These are phyloP conservation scores for Annulohypoxylon moriforme DNA, from an alignment of 495 filamentous ascomycete species.

Conservation along the genomic window DNA sequence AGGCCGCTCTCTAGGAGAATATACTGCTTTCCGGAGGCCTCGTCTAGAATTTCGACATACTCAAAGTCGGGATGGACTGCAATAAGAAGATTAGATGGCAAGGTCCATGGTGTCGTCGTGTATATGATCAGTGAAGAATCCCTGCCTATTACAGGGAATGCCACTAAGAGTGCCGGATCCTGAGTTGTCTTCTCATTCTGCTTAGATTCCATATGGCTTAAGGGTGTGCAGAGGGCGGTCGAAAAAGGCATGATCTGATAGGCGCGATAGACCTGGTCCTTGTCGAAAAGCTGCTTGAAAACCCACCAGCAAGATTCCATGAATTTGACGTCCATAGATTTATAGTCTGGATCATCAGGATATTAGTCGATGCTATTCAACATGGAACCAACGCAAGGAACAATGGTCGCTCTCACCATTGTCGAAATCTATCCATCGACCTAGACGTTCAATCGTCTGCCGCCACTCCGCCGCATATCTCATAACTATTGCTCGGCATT, in stretches of 20 bases:
- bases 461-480: constrained; percentile 91
- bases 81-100: constrained; percentile 85
- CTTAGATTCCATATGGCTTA: constrained; percentile 87
- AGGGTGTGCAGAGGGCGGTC: constrained; percentile 82
- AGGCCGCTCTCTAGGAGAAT: constrained; percentile 89
- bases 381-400: not conserved
- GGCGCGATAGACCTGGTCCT: constrained; percentile 82
- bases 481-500: constrained; percentile 96
- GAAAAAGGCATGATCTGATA: constrained; percentile 91
- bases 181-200: constrained; percentile 67
- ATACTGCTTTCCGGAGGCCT: constrained; percentile 83
- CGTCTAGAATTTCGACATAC: constrained; percentile 91
- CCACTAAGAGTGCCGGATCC: constrained; percentile 41
- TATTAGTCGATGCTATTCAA: not conserved
- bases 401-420: constrained; percentile 56
- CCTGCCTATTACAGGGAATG: constrained; percentile 39
- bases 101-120: constrained; percentile 96
- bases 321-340: constrained; percentile 86
- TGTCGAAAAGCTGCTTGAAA: constrained; percentile 85
- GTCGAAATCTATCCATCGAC: constrained; percentile 98
- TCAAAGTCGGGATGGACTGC: constrained; percentile 91
- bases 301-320: constrained; percentile 96
- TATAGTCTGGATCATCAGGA: constrained; percentile 26
- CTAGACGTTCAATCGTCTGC: constrained; percentile 86
- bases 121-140: constrained; percentile 40